Evolutionary conservation across 2,329 filamentous ascomycete genomes (phyloP), one percentile per base, ranked within the genome.

Genomic region (Hansfordia pulvinata): DNA sequence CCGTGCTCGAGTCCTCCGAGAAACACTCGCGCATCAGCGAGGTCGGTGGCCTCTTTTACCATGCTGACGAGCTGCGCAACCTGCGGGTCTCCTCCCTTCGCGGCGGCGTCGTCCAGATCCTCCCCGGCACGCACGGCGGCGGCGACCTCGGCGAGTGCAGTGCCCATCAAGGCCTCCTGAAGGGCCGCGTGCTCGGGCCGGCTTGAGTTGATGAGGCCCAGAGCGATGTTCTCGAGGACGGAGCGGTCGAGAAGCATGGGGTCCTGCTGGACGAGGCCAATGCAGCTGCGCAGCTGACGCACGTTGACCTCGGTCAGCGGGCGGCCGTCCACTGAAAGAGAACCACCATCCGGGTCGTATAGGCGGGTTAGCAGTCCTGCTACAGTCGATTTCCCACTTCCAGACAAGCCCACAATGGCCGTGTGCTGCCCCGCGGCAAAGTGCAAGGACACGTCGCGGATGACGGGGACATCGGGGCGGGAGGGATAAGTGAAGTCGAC

Each of bases 1-100:
- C 60, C 54, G 37, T 62, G 45, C 29, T 69, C 61, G 2, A 62
- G 49, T 3, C 51, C 52, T 20, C 49, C 50, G 23, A 64, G 62
- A 40, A 64, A 69, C 19, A 42, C 39, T 23, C 52, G 52, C 1
- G 65, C 67, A 42, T 78, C 71, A 1, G 75, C 73, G 16, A 75
- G 53, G 9, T 48, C 52, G 3, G 69, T 62, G 12, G 73, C 65
- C 10, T 39, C 41, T 28, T 57, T 50, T 3, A 68, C 58, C 15
- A 65, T 46, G 15, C 40, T 44, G 17, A 71, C 49, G n/a, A 76
- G 62, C 29, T 71, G 60, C 5, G 53, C 43, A 16, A 64, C 49
- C 8, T 56, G 48, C 2, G 54, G 32, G n/a, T n/a, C n/a, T 1
- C 63, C 56, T 8, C 60, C 52, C 4, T 45, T 41, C 42, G 53